Evolutionary conservation across 2,329 filamentous ascomycete genomes (phyloP).

Genomic region (Diplodia corticola): DNA sequence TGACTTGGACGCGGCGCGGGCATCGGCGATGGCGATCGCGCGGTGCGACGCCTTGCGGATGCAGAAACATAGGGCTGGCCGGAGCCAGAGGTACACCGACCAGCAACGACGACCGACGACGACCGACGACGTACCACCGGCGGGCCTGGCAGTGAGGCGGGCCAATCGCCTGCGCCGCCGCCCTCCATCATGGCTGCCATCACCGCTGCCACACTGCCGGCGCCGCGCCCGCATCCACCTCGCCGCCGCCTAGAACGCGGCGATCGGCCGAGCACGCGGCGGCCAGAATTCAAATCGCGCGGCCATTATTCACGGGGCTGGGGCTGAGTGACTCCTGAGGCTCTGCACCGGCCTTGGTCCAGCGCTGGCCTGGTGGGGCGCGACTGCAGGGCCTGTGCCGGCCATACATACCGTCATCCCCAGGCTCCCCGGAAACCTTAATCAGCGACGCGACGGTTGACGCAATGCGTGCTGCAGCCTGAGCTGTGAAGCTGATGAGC

Average conservation of each 20-base stretch:
- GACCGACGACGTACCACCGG: background rate
- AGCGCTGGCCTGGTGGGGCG: background rate
- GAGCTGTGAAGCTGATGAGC: slow-evolving; percentile 14
- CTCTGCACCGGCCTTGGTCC: background rate
- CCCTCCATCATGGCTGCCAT: background rate
- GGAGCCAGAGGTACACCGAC: background rate
- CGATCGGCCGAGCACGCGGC: background rate
- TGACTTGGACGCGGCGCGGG: background rate
- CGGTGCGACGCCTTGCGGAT: background rate
- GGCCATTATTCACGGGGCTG: background rate
- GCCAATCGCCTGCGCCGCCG: background rate
- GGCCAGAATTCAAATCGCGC: slow-evolving; percentile 2
- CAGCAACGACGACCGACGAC: background rate
- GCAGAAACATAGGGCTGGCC: background rate
- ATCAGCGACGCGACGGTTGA: background rate
- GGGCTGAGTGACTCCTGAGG: background rate
- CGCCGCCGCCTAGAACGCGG: background rate
- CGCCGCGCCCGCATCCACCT: no score
- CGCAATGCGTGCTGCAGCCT: slow-evolving; percentile 3
- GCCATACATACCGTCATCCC: background rate
- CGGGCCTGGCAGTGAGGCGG: background rate
- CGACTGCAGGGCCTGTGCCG: background rate
- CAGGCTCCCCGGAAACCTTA: slow-evolving; percentile 12
- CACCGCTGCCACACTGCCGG: background rate
- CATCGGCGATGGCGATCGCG: slow-evolving; percentile 1